Evolutionary conservation across 306 rosid species (phyloP), one percentile per base, ranked within the genome.

Genomic region (Quercus berberidifolia): DNA sequence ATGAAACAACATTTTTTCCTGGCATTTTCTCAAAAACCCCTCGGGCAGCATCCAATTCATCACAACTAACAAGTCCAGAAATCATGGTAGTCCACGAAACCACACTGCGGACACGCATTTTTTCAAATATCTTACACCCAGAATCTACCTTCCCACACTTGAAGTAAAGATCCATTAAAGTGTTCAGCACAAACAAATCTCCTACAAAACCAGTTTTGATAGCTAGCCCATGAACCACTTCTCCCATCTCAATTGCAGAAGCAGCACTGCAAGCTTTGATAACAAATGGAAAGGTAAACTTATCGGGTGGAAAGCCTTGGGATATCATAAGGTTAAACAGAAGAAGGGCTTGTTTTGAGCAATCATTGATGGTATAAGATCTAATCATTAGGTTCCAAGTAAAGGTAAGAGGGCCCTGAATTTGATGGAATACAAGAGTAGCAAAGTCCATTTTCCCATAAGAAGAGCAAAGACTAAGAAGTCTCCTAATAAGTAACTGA

Each of bases 301-400:
- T 91, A 80, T 91, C 93, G 63, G 89, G 85, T 71, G 56, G 63
- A 76, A 74, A 74, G 14, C 92, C 93, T 4, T 82, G 71, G 51
- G 80, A 78, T 0, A 85, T 2, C 97, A 90, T 90, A 26, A 74
- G 81, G 52, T 75, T 78, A 64, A 84, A 89, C 81, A 89, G 74
- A 56, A 85, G 71, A 64, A 89, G 82, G 3, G 92, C 89, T 52
- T 80, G 76, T 55, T 85, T 60, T 13, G 86, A 84, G 67, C 67
- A 84, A 71, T 87, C 92, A 71, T 74, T 26, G 28, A 75, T 63
- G 28, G 84, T 83, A 55, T 65, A 86, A 35, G 89, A 79, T 74
- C 88, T 86, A 28, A 90, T 89, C 85, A 92, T 85, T 33, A 92
- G 79, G 83, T 92, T 92, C 91, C 97, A 92, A 63, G 97, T 87